Evolutionary conservation across 2,329 filamentous ascomycete species (phyloP).

Genomic region (Botrytis elliptica): DNA sequence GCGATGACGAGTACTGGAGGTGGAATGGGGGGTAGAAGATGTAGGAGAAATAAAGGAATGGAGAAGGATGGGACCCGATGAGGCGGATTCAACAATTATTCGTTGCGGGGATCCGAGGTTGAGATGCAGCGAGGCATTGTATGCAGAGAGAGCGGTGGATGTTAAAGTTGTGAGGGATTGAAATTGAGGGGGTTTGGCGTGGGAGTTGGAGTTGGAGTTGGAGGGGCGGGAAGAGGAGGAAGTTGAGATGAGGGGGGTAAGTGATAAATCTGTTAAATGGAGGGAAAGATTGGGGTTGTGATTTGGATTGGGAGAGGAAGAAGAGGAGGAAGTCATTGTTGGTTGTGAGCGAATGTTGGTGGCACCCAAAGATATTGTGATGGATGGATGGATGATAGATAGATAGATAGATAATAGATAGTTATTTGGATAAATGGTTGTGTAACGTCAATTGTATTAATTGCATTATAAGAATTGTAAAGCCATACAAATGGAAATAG

Average conservation of each 20-base stretch:
- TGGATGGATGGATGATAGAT: not conserved
- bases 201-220: slow-evolving; percentile 5
- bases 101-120: slow-evolving; percentile 54
- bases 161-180: slow-evolving; percentile 54
- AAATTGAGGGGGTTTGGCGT: slow-evolving; percentile 33
- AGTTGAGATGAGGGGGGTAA: slow-evolving; percentile 55
- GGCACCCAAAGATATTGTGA: not conserved
- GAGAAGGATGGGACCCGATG: slow-evolving; percentile 41
- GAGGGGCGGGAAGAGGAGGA: slow-evolving; percentile 33
- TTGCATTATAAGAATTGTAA: not conserved
- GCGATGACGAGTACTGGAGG: not conserved
- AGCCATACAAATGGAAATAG: not conserved
- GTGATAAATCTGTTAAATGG: slow-evolving; percentile 53
- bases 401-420: no score
- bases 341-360: not conserved
- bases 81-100: slow-evolving; percentile 57
- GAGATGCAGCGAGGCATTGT: slow-evolving; percentile 53
- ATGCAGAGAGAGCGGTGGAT: slow-evolving; percentile 52
- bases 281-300: slow-evolving; percentile 27
- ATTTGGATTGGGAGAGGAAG: not conserved
- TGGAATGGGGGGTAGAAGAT: slow-evolving; percentile 2
- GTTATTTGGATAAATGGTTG: not conserved
- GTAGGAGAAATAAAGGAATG: slow-evolving; percentile 48
- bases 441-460: not conserved
- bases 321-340: slow-evolving; percentile 5